Percentiles rank a stretch among this genome's conserved stretches.
Evolutionary conservation across 441 rosid species (phyloP).

Genomic region (Erodium moschatum): DNA sequence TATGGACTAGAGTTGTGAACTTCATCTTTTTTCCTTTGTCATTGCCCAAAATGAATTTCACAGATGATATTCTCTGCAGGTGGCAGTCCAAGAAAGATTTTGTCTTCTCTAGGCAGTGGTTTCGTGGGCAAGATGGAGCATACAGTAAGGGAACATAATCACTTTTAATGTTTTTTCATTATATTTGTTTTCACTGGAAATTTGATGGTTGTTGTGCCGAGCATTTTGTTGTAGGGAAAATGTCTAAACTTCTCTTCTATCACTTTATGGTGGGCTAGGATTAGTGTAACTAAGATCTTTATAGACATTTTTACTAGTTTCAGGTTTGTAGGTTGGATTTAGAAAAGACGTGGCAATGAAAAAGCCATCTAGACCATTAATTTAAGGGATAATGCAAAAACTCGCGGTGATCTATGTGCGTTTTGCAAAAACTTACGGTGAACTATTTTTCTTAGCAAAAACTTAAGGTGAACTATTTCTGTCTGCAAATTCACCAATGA

Average conservation of each 20-base stretch:
- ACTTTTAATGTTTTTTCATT: slow-evolving; percentile 15
- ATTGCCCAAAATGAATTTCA: slow-evolving; percentile 19
- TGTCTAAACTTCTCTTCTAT: background rate
- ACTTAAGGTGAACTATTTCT: too few species aligned
- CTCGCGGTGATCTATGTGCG: too few species aligned
- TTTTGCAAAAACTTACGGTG: too few species aligned
- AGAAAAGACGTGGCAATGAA: background rate
- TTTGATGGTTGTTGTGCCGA: background rate
- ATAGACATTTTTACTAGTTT: background rate
- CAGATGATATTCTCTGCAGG: slow-evolving; percentile 39
- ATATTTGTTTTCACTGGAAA: slow-evolving; percentile 9
- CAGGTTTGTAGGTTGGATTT: background rate
- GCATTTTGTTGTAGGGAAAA: slow-evolving; percentile 1
- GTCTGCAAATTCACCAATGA: too few species aligned
- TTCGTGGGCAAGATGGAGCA: slow-evolving; percentile 91
- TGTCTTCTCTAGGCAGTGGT: slow-evolving; percentile 97
- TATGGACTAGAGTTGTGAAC: background rate
- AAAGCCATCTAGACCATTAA: background rate
- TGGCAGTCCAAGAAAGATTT: slow-evolving; percentile 94
- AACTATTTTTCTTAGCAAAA: too few species aligned
- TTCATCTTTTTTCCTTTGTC: slow-evolving; percentile 12
- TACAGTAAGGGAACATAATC: slow-evolving; percentile 58
- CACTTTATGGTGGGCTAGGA: slow-evolving; percentile 1
- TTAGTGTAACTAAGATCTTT: background rate
- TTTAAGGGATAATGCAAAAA: too few species aligned